Percentiles rank a stretch among this genome's conserved stretches.
These are phyloP conservation scores for Salinomyces thailandicus DNA, from an alignment of 2,329 filamentous ascomycete species.

Conservation along the genomic window DNA sequence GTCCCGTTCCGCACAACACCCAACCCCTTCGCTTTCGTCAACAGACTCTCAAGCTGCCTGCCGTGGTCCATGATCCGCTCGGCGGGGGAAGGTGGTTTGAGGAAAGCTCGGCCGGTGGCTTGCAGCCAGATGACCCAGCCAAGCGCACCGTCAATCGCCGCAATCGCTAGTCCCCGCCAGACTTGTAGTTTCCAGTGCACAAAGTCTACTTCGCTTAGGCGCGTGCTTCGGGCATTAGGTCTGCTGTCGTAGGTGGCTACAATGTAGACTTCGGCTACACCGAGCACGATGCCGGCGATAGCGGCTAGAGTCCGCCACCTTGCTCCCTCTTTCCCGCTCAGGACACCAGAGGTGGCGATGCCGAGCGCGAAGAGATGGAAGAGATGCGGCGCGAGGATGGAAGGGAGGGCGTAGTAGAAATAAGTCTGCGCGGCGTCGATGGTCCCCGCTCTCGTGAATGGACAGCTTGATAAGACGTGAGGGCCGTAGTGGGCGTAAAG, in stretches of 20 bases:
- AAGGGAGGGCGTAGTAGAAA: constrained; percentile 69
- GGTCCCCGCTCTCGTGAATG: constrained; percentile 52
- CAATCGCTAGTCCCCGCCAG: constrained; percentile 54
- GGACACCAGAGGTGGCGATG: constrained; percentile 56
- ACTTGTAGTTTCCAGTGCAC: constrained; percentile 61
- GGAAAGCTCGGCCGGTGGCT: constrained; percentile 69
- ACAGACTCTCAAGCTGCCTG: constrained; percentile 47
- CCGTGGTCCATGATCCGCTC: constrained; percentile 55
- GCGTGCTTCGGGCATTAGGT: constrained; percentile 51
- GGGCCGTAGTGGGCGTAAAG: constrained; percentile 80
- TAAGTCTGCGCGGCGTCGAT: constrained; percentile 48
- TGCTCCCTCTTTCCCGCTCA: constrained; percentile 53
- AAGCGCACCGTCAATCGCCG: constrained; percentile 52
- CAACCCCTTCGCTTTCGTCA: constrained; percentile 59
- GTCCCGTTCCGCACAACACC: constrained; percentile 73
- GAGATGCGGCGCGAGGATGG: constrained; percentile 66
- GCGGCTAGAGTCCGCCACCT: constrained; percentile 64
- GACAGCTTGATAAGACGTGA: constrained; percentile 58
- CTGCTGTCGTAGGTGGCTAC: constrained; percentile 56
- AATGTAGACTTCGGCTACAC: constrained; percentile 55
- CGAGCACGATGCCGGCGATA: constrained; percentile 48
- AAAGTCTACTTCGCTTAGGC: constrained; percentile 52
- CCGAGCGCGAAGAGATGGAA: constrained; percentile 64
- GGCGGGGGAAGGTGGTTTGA: constrained; percentile 48
- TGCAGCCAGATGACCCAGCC: constrained; percentile 62